Percentiles rank a stretch among this genome's conserved stretches.
phyloP scores from a whole-genome alignment of 371 early-diverging fungal species.

The Saksenaea oblongispora region DNA sequence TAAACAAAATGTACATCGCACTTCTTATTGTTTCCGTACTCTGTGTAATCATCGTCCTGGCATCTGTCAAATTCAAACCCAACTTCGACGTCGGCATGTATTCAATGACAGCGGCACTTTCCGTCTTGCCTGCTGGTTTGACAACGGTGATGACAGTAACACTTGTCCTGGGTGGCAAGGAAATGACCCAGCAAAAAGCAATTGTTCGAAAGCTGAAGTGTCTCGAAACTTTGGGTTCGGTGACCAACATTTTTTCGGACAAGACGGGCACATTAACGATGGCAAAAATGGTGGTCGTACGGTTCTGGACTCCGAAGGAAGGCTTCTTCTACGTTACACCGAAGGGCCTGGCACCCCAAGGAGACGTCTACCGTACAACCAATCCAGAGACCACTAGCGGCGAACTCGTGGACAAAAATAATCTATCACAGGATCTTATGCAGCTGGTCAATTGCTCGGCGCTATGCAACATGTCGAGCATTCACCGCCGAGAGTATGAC shows the following conservation, averaged over 20 bases:
- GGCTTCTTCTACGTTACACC: slow-evolving; percentile 63
- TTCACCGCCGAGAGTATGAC: slow-evolving; percentile 28
- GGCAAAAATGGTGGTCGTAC: slow-evolving; percentile 43
- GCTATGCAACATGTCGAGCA: slow-evolving; percentile 60
- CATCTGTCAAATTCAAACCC: slow-evolving; percentile 25
- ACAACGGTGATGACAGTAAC: slow-evolving; percentile 89
- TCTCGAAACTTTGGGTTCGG: slow-evolving; percentile 85
- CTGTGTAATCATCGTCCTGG: slow-evolving; percentile 47
- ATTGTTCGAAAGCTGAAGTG: slow-evolving; percentile 33
- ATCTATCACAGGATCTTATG: not conserved
- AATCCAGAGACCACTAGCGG: not conserved
- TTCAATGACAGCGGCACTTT: slow-evolving; percentile 70
- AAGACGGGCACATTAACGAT: slow-evolving; percentile 68
- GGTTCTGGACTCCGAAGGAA: slow-evolving; percentile 65
- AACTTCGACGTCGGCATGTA: slow-evolving; percentile 28
- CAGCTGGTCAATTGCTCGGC: slow-evolving; percentile 46
- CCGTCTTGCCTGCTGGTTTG: slow-evolving; percentile 96
- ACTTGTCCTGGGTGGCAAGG: slow-evolving; percentile 85
- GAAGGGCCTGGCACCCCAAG: slow-evolving; percentile 63
- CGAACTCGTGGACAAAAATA: slow-evolving; percentile 17
- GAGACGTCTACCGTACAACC: slow-evolving; percentile 47
- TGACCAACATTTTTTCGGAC: slow-evolving; percentile 91
- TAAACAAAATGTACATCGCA: slow-evolving; percentile 69
- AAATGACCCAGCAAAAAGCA: slow-evolving; percentile 79
- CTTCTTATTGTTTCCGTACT: slow-evolving; percentile 54